Conservation (phyloP, 306 rosid species). For the Casuarina equisetifolia region DNA sequence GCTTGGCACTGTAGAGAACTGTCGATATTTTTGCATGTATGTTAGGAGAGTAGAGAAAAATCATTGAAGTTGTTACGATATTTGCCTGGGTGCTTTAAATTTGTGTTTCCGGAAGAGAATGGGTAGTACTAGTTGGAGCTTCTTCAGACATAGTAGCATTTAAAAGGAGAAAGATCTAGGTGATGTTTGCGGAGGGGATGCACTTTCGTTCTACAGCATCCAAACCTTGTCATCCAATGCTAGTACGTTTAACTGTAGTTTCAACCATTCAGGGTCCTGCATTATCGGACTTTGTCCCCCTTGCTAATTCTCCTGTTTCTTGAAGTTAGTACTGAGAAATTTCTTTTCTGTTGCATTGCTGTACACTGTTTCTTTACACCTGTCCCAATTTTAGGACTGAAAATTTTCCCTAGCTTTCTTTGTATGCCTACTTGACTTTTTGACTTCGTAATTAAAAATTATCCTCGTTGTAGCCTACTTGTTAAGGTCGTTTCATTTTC, state of each 20-base stretch:
- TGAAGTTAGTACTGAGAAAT: not conserved
- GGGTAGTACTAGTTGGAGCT: not conserved
- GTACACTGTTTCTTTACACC: not conserved
- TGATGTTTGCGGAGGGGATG: not conserved
- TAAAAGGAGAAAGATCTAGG: not conserved
- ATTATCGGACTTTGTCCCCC: not conserved
- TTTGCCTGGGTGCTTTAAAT: not conserved
- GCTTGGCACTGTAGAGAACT: not conserved
- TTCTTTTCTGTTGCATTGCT: not conserved
- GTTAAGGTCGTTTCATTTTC: not conserved
- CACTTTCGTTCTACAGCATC: not conserved
- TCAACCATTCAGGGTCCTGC: not conserved
- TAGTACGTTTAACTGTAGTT: no score
- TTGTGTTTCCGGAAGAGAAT: not conserved
- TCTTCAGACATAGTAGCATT: not conserved
- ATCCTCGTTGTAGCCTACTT: not conserved
- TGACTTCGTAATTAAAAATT: not conserved
- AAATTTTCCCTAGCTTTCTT: not conserved
- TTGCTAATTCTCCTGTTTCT: not conserved
- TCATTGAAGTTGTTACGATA: not conserved
- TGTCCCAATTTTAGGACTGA: not conserved
- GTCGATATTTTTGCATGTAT: not conserved
- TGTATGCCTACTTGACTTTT: not conserved
- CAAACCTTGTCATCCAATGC: not conserved
- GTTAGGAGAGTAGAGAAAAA: not conserved